Conservation (phyloP, 371 early-diverging fungal species). For the Chytridiales sp. region DNA sequence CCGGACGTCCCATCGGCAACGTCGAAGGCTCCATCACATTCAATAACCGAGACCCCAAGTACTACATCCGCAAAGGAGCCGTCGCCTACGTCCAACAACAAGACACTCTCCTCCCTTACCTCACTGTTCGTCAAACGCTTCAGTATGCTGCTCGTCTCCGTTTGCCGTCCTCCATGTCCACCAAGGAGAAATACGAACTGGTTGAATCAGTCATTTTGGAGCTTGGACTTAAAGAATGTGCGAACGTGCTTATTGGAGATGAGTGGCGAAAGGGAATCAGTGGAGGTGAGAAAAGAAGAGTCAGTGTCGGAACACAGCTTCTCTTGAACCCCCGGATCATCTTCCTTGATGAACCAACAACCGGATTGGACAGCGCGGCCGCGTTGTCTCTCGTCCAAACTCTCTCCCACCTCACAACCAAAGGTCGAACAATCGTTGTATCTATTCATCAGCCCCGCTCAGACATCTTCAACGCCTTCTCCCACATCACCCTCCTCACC, state of each 20-base stretch:
- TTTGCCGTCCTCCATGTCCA: slow-evolving; percentile 58
- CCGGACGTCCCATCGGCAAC: slow-evolving; percentile 19
- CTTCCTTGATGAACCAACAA: slow-evolving; percentile 91
- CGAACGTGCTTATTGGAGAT: slow-evolving; percentile 81
- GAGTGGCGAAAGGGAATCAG: slow-evolving; percentile 81
- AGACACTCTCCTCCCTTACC: slow-evolving; percentile 44
- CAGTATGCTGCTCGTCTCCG: slow-evolving; percentile 79
- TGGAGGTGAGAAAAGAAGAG: slow-evolving; percentile 49
- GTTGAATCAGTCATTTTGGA: slow-evolving; percentile 74
- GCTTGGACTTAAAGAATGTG: slow-evolving; percentile 74
- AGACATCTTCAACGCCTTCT: slow-evolving; percentile 53
- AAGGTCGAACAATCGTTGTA: slow-evolving; percentile 67
- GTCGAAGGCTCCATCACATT: slow-evolving; percentile 23
- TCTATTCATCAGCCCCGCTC: slow-evolving; percentile 65
- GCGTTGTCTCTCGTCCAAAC: slow-evolving; percentile 61
- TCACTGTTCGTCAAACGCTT: slow-evolving; percentile 61
- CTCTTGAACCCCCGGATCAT: slow-evolving; percentile 85
- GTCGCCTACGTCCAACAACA: slow-evolving; percentile 47
- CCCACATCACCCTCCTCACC: slow-evolving; percentile 54
- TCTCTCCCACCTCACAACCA: slow-evolving; percentile 54
- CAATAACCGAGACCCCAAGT: slow-evolving; percentile 18
- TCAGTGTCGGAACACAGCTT: slow-evolving; percentile 64
- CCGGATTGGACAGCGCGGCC: slow-evolving; percentile 76
- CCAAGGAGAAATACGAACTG: slow-evolving; percentile 43
- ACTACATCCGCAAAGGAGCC: slow-evolving; percentile 20